Percentiles rank a stretch among this genome's conserved stretches.
These are phyloP conservation scores for Penicillium samsonianum DNA, from an alignment of 495 filamentous ascomycete species.

Conservation along the genomic window DNA sequence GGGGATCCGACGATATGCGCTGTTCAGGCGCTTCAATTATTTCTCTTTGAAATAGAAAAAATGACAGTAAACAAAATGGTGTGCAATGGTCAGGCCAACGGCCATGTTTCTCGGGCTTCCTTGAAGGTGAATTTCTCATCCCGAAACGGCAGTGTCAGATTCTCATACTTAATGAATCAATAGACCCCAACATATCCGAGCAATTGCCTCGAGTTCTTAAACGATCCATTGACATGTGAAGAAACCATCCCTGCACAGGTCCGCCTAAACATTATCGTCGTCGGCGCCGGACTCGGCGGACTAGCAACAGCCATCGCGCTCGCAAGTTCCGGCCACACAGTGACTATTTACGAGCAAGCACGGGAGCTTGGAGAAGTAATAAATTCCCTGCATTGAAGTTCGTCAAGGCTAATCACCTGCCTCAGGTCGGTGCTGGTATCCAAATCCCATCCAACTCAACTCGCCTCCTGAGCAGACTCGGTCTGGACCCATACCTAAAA, in stretches of 20 bases:
- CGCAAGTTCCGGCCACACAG: constrained; percentile 39
- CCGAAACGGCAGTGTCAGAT: background rate
- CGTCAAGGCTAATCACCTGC: background rate
- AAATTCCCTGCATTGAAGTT: background rate
- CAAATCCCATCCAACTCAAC: constrained; percentile 58
- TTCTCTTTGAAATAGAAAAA: background rate
- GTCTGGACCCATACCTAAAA: constrained; percentile 37
- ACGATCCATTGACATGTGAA: background rate
- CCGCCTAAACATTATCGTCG: constrained; percentile 39
- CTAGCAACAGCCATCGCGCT: constrained; percentile 54
- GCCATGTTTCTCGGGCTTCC: background rate
- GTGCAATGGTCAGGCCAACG: background rate
- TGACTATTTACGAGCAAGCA: constrained; percentile 53
- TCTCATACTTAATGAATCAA: background rate
- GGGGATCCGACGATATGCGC: background rate
- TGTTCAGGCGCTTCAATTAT: background rate
- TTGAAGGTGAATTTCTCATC: background rate
- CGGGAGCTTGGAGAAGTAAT: constrained; percentile 35
- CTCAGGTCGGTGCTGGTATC: constrained; percentile 57
- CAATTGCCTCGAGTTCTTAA: constrained; percentile 2
- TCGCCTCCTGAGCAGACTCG: constrained; percentile 45
- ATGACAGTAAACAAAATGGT: background rate
- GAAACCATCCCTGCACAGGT: background rate
- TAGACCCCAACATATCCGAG: constrained; percentile 8
- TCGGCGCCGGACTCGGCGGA: constrained; percentile 36